phyloP scores from a whole-genome alignment of 371 early-diverging fungal genomes.

The Amoeboaphelidium occidentale region DNA sequence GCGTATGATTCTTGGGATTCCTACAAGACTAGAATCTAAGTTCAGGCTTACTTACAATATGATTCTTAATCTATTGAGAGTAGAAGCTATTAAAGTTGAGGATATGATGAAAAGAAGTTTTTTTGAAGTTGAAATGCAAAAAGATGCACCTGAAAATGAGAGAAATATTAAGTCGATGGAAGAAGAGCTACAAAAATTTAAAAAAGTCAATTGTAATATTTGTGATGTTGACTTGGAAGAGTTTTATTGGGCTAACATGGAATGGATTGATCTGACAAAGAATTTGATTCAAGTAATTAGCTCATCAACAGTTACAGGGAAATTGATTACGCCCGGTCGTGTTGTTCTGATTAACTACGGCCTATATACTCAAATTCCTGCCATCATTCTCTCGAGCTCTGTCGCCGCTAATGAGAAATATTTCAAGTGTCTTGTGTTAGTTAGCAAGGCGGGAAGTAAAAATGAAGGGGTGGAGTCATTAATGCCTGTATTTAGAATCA shows the following conservation, averaged over 20 bases:
- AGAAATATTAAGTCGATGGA: slow-evolving; percentile 18
- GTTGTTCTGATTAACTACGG: slow-evolving; percentile 40
- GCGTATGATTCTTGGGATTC: slow-evolving; percentile 56
- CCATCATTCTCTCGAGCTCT: too few species aligned
- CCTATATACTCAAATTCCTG: slow-evolving; percentile 15
- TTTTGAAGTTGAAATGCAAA: slow-evolving; percentile 63
- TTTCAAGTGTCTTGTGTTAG: too few species aligned
- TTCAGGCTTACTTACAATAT: slow-evolving; percentile 97
- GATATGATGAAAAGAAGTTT: slow-evolving; percentile 97
- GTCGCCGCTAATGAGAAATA: too few species aligned
- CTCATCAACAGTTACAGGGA: slow-evolving; percentile 28
- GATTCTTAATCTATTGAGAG: slow-evolving; percentile 90
- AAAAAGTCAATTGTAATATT: slow-evolving; percentile 42
- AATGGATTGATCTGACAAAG: slow-evolving; percentile 26
- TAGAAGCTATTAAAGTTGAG: slow-evolving; percentile 88
- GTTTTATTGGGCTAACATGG: slow-evolving; percentile 46
- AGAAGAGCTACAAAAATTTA: slow-evolving; percentile 5
- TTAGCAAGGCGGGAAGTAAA: too few species aligned
- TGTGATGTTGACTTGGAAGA: slow-evolving; percentile 44
- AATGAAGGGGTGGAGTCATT: too few species aligned
- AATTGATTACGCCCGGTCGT: slow-evolving; percentile 37
- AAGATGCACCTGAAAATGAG: slow-evolving; percentile 45
- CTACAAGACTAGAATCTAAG: slow-evolving; percentile 82
- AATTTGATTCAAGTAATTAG: slow-evolving; percentile 32
- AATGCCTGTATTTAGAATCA: too few species aligned